phyloP scores from a whole-genome alignment of 2,329 filamentous ascomycete genomes.

The Diplodia sapinea region DNA sequence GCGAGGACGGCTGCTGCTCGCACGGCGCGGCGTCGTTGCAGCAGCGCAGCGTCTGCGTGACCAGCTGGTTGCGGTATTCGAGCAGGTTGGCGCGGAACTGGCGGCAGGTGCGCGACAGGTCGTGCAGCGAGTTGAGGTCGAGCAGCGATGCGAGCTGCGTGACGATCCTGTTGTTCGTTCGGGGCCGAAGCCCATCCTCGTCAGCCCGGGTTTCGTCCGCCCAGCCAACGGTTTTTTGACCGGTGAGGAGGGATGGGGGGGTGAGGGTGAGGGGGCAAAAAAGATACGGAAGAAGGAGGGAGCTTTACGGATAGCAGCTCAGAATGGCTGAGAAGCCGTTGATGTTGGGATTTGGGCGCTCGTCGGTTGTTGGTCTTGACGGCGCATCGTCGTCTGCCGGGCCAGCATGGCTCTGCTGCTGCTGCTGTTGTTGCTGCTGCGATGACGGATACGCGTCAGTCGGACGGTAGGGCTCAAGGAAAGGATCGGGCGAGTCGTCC shows the following conservation, averaged over 20 bases:
- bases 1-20: too few relatives aligned
- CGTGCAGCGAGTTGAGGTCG: slow-evolving; percentile 86
- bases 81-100: slow-evolving; percentile 78
- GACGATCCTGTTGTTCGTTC: too few relatives aligned
- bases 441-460: slow-evolving; percentile 33
- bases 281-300: slow-evolving; percentile 33
- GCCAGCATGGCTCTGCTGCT: slow-evolving; percentile 37
- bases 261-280: slow-evolving; percentile 25
- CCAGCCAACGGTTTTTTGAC: slow-evolving; percentile 7
- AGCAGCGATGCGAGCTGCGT: slow-evolving; percentile 75
- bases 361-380: slow-evolving; percentile 33
- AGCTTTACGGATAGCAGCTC: slow-evolving; percentile 71
- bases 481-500: slow-evolving; percentile 43
- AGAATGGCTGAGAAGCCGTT: slow-evolving; percentile 67
- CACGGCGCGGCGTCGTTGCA: slow-evolving; percentile 64
- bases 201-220: too few relatives aligned
- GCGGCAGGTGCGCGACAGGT: slow-evolving; percentile 80
- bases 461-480: slow-evolving; percentile 33
- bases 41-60: slow-evolving; percentile 79
- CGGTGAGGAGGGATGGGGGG: slow-evolving; percentile 4
- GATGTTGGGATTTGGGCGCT: slow-evolving; percentile 58
- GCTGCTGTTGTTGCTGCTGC: slow-evolving; percentile 44
- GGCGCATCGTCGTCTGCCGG: slow-evolving; percentile 24
- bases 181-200: too few relatives aligned
- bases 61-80: slow-evolving; percentile 75